phyloP scores from a whole-genome alignment of 2,329 filamentous ascomycete genomes.

The Taxawa tesnikishii region DNA sequence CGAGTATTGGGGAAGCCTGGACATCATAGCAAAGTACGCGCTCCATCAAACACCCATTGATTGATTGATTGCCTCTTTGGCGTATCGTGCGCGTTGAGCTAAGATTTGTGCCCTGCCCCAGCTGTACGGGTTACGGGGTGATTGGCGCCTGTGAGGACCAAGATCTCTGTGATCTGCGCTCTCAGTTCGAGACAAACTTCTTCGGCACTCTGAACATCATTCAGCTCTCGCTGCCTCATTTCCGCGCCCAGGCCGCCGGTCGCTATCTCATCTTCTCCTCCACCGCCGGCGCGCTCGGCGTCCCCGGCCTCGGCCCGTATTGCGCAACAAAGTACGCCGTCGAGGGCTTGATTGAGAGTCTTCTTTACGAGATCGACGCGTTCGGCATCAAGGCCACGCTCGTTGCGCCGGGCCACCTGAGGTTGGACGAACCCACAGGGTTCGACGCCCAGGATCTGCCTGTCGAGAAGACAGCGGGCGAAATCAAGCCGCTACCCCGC shows the following conservation, averaged over 20 bases:
- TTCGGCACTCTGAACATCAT: constrained; percentile 92
- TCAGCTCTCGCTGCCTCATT: constrained; percentile 76
- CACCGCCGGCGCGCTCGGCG: constrained; percentile 81
- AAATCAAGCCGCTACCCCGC: constrained; percentile 43
- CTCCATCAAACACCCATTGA: background rate
- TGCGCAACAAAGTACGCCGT: constrained; percentile 97
- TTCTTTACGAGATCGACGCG: constrained; percentile 86
- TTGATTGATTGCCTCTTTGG: background rate
- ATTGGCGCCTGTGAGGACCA: constrained; percentile 95
- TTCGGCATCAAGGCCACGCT: constrained; percentile 92
- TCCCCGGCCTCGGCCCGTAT: constrained; percentile 85
- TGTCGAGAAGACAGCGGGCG: constrained; percentile 4
- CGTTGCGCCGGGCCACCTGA: constrained; percentile 80
- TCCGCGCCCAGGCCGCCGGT: constrained; percentile 48
- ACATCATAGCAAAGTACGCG: constrained; percentile 69
- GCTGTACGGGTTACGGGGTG: constrained; percentile 85
- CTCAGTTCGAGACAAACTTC: constrained; percentile 97
- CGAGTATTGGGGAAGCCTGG: constrained; percentile 60
- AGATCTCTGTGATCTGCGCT: constrained; percentile 84
- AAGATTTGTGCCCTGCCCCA: too few species aligned
- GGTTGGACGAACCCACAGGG: constrained; percentile 60
- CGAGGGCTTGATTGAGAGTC: constrained; percentile 87
- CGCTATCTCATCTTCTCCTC: constrained; percentile 92
- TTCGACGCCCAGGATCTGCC: constrained; percentile 16
- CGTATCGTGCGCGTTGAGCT: background rate